phyloP scores from a whole-genome alignment of 177 flowering plant genomes.

The Vitis hybrid region DNA sequence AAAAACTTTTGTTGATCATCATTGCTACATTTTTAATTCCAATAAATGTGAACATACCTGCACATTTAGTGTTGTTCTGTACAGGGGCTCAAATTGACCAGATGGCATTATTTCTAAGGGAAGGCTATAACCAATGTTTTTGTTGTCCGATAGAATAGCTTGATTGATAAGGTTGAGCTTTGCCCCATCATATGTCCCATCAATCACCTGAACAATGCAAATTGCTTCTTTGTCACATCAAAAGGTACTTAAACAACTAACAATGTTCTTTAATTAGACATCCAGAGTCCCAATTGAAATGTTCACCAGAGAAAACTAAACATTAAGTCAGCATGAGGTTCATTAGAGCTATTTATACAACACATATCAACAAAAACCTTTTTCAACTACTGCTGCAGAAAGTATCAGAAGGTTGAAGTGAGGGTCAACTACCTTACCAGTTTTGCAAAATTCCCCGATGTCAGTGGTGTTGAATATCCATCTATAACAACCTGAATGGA shows the following conservation, averaged over 20 bases:
- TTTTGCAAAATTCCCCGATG: slow-evolving; percentile 92
- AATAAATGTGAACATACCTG: slow-evolving; percentile 47
- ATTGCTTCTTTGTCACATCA: too few species aligned
- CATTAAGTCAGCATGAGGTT: too few species aligned
- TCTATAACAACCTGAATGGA: slow-evolving; percentile 75
- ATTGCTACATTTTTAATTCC: not conserved
- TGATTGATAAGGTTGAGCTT: slow-evolving; percentile 60
- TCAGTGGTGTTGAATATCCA: slow-evolving; percentile 95
- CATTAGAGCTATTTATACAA: too few species aligned
- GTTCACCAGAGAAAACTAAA: too few species aligned
- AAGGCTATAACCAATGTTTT: slow-evolving; percentile 45
- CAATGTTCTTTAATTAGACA: too few species aligned
- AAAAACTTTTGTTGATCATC: not conserved
- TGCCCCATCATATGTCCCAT: slow-evolving; percentile 80
- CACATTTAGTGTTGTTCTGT: slow-evolving; percentile 68
- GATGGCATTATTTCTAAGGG: slow-evolving; percentile 94
- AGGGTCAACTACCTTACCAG: slow-evolving; percentile 82
- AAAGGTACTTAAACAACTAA: too few species aligned
- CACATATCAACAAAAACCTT: too few species aligned
- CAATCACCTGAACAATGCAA: slow-evolving; percentile 52
- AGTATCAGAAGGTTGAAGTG: slow-evolving; percentile 22
- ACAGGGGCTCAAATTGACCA: slow-evolving; percentile 94
- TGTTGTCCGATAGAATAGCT: slow-evolving; percentile 74
- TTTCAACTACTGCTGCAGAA: too few species aligned
- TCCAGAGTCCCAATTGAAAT: too few species aligned